Evolutionary conservation across 768 basidiomycete species (phyloP).

Genomic region (Phallus indusiatus): DNA sequence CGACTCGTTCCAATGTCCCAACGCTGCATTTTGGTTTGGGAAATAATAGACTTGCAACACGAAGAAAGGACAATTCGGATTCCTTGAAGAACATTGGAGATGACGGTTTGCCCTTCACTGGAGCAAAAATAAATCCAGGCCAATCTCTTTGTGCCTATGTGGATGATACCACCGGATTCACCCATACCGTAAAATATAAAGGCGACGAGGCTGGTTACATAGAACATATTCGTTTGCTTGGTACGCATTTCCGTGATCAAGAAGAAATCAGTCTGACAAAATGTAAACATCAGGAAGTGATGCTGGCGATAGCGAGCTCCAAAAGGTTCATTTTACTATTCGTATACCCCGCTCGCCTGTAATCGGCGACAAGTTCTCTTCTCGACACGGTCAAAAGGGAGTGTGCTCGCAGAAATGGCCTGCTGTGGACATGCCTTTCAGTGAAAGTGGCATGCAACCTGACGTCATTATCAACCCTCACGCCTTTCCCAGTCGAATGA

Average conservation of each 20-base stretch:
- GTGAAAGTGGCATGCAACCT: conserved; percentile 97
- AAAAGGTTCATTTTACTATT: conserved; percentile 89
- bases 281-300: conserved; percentile 54
- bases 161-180: conserved; percentile 75
- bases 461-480: conserved; percentile 99
- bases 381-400: conserved; percentile 98
- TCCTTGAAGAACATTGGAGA: conserved; percentile 56
- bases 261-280: neutral
- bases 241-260: conserved; percentile 30
- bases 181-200: conserved; percentile 89
- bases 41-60: conserved; percentile 12
- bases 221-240: conserved; percentile 85
- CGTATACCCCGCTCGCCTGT: conserved; percentile 92
- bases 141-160: conserved; percentile 81
- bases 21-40: conserved; percentile 88
- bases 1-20: conserved; percentile 44
- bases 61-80: conserved; percentile 31
- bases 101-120: conserved; percentile 82
- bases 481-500: conserved; percentile 99
- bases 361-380: conserved; percentile 99
- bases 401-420: conserved; percentile 99
- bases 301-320: conserved; percentile 75
- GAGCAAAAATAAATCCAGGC: conserved; percentile 57
- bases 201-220: conserved; percentile 88
- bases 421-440: conserved; percentile 96